Base-by-base conservation (phyloP, 805 yeast genomes). In the Ogataea naganishii region DNA sequence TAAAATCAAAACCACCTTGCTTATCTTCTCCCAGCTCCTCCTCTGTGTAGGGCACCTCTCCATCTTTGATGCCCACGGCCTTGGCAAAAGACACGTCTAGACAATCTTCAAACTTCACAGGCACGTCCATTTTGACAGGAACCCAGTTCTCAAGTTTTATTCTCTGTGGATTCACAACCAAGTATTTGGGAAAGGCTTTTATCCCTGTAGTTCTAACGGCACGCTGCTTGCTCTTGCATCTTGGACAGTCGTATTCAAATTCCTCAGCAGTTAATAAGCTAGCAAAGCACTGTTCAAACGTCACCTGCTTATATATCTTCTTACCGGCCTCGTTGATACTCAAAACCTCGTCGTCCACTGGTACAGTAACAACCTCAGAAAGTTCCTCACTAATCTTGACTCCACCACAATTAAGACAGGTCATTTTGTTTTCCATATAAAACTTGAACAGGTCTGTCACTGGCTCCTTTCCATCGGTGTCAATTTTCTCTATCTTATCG, bases 121-220 rank as follows among this genome's bases (percentile, higher is more conserved):
- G 94, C 5, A 79, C 82, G 36, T 75, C 80, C 1, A 82, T 65
- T 51, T 92, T 92, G 0, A 72, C 63, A 0, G 97, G 96, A 2
- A 76, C 80, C 97, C 96, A 92, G 46, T 85, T 84, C 25, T 77
- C 81, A 21, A 94, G 57, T 38, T 79, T 75, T 33, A 89, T 84
- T 46, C 97, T 66, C 37, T 84, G 79, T 3, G 85, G 82, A 37
- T 77, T 78, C 1, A 84, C 60, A 4, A 83, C 69, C 18, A 92
- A 59, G 8, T 69, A 66, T n/a, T 73, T 59, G 0, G 98, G 98
- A 40, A 61, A 77, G 0, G 83, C 62, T 35, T 60, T 63, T 41
- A 86, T 69, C 3, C 69, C 68, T 17, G 61, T 55, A 3, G 58
- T 46, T 32, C 69, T 69, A 0, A 60, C 55, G 1, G 69, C 66